Evolutionary conservation across 345 rosid species (phyloP).

Genomic region (Citrus maxima): DNA sequence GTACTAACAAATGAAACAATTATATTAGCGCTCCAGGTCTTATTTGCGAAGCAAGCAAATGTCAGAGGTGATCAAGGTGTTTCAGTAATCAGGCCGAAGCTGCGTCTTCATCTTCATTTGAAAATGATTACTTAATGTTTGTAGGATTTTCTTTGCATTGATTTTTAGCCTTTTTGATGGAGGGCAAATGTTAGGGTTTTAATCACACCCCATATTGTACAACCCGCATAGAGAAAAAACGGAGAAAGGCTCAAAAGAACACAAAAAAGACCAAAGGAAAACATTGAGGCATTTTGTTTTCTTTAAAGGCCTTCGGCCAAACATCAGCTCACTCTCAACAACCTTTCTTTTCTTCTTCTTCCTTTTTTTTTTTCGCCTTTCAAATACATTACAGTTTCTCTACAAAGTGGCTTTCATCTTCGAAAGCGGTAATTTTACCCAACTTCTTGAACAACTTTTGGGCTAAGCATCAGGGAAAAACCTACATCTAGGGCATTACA

Average conservation of each 20-base stretch:
- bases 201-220: no score
- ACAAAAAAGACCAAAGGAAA: neutral
- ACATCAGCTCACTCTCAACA: conserved; percentile 16
- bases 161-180: neutral
- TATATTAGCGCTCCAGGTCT: neutral
- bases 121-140: no score
- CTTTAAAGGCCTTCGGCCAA: conserved; percentile 42
- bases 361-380: neutral
- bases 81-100: neutral
- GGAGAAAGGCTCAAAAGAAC: neutral
- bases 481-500: conserved; percentile 24
- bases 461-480: conserved; percentile 20
- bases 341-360: neutral
- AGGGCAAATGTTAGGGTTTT: neutral
- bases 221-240: no score
- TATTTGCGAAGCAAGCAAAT: neutral
- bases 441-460: conserved; percentile 15
- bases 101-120: neutral
- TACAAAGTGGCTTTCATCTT: conserved; percentile 36
- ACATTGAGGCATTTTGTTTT: conserved; percentile 8
- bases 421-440: conserved; percentile 27
- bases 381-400: conserved; percentile 27
- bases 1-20: neutral
- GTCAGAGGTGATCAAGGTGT: neutral
- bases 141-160: neutral